Evolutionary conservation across 1,284 basidiomycete species (phyloP), one percentile per base, ranked within the genome.

Genomic region (Cutaneotrichosporon sp.): DNA sequence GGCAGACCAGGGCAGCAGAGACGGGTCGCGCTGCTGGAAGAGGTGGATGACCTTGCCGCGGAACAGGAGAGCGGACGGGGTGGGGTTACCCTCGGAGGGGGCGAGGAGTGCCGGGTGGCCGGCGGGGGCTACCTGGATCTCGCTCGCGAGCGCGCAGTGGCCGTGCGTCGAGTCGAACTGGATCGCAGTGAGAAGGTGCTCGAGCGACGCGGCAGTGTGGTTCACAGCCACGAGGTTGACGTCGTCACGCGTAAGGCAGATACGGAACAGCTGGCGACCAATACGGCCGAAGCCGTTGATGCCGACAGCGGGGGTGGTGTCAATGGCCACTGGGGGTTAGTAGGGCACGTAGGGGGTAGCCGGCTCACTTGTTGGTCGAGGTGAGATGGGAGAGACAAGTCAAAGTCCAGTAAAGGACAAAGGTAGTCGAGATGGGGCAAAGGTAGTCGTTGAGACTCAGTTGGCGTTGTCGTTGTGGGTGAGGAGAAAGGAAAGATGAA

Each of bases 211-310:
- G 2, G 73, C 74, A 2, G 75, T 77, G 61, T 77, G 76, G 56
- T 77, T 77, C 58, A 77, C 69, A 13, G 74, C 74, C 10, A 74
- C 73, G 46, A 76, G 52, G 23, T 49, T 42, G 33, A 70, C 51
- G 53, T 72, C 68, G 37, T 58, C 49, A 9, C 73, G 70, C 40
- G 36, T 51, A 14, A 66, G 58, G 42, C 58, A 51, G 40, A 59
- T 60, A 18, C 62, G 63, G 63, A 68, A 67, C 39, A 65, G 55
- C 8, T 67, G 68, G 23, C 68, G 65, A 42, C 71, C 74, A 44
- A 75, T 75, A 49, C 74, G 72, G 42, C 75, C 75, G 46, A 77
- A 76, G 30, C 74, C 75, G 60, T 73, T 75, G 67, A 77, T 76
- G 10, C 72, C 75, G 15, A 76, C 58, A 23, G 52, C 51, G 22